Evolutionary conservation across 1,284 basidiomycete species (phyloP).

Genomic region (Trichosporon sp.): DNA sequence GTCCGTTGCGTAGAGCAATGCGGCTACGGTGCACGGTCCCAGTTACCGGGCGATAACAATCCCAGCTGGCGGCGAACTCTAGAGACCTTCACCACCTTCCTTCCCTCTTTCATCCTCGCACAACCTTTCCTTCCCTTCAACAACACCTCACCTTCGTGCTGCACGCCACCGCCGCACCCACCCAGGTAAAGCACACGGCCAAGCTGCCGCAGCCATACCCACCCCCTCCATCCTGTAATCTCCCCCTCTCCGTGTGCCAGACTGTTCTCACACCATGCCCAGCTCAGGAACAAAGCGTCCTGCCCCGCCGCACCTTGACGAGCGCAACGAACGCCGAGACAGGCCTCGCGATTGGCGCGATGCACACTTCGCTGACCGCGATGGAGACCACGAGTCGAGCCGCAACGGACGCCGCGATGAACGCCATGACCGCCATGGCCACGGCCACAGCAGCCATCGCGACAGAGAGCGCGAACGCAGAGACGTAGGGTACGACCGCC

Average conservation of each 20-base stretch:
- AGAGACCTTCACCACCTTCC: slow-evolving; percentile 12
- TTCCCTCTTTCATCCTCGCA: slow-evolving; percentile 1
- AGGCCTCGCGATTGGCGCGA: slow-evolving; percentile 75
- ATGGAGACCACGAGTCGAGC: slow-evolving; percentile 33
- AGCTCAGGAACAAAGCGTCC: slow-evolving; percentile 28
- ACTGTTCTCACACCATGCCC: slow-evolving; percentile 33
- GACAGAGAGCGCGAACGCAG: slow-evolving; percentile 24
- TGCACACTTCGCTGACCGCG: slow-evolving; percentile 62
- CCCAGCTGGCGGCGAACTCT: slow-evolving; percentile 1
- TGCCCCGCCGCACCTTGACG: slow-evolving; percentile 18
- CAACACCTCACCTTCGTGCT: background rate
- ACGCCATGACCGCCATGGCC: slow-evolving; percentile 5
- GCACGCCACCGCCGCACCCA: background rate
- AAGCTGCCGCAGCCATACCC: background rate
- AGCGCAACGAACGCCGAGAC: slow-evolving; percentile 56
- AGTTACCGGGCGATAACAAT: slow-evolving; percentile 1
- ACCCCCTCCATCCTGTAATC: slow-evolving; percentile 27
- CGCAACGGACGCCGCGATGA: slow-evolving; percentile 26
- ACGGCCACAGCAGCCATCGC: background rate
- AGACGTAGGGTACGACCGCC: slow-evolving; percentile 17
- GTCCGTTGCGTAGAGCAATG: background rate
- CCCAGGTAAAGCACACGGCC: slow-evolving; percentile 16
- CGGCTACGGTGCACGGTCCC: background rate
- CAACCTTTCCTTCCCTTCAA: background rate
- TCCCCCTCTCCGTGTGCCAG: slow-evolving; percentile 11